Evolutionary conservation across 306 rosid species (phyloP), one percentile per base, ranked within the genome.

Genomic region (Prunus padus): DNA sequence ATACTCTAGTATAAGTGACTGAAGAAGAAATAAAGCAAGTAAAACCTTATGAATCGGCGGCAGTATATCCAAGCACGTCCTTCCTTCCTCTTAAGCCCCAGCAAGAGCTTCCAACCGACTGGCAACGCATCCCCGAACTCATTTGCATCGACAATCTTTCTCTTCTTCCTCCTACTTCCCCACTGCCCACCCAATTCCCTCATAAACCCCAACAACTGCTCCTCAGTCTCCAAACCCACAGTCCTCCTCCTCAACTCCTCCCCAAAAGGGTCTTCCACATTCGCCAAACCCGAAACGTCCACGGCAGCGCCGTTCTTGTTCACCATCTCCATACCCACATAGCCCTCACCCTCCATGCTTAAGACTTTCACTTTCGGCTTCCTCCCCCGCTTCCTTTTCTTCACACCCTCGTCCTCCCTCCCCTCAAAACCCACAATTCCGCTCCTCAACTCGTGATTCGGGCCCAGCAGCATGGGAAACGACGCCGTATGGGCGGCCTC

Each of bases 1-100:
- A 30, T 7, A 37, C 42, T 37, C 42, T 37, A 30, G 14, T 30
- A 28, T 15, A 28, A 30, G 40, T 22, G 31, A 23, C 63, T 20
- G 31, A 61, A 61, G n/a, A 22, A 67, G 74, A 65, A 20, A 78
- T 1, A 33, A 50, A 77, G 40, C 2, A 67, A 63, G 51, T 28
- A 66, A 49, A 67, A 92, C 97, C 97, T 92, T 25, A 92, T 74
- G 85, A 87, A 90, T 84, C 97, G 76, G 64, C 96, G 89, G 82
- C 96, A 92, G 81, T 92, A 92, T 70, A 92, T 84, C 92, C 92
- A 90, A 15, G 97, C 97, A 14, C 83, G 93, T 25, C 96, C 91
- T 20, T 92, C 97, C 66, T 91, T 87, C 59, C 97, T 87, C 80
- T 87, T 90, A 83, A 92, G 85, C 26, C 88, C 92, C 3, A 90